Evolutionary conservation across 2,329 filamentous ascomycete genomes (phyloP), one percentile per base, ranked within the genome.

Genomic region (Phialophora expanda): DNA sequence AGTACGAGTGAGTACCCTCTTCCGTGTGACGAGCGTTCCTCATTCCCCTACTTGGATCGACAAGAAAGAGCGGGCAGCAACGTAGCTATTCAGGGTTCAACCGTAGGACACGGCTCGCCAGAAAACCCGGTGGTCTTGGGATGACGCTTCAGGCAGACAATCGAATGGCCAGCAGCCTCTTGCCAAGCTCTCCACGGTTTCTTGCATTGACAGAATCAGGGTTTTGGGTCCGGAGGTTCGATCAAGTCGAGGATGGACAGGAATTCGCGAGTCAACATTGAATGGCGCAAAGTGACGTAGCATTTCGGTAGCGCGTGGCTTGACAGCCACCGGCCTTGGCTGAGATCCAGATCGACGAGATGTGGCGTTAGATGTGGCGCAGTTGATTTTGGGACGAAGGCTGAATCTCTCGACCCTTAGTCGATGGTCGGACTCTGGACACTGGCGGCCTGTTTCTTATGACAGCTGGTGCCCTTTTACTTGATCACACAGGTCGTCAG

Each of bases 61-160:
- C 46, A 24, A 17, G 46, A 22, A 51, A 28, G 48, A 22, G 48
- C 24, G 48, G 48, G 20, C 24, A 28, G 20, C 48, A 44, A 44
- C 38, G 9, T 51, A 26, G 48, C 22, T 20, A 24, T 26, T 7
- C 8, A 22, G 48, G 22, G 4, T 20, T 20, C 38, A n/a, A 51
- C 48, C 20, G 32, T 28, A 51, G 20, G 9, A 28, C 48, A 51
- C 24, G 48, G 24, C 20, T 24, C 20, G 6, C 20, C 14, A 26
- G 20, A 24, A 1, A 3, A 4, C 20, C 48, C 3, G 20, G 24
- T 55, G 22, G 53, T 34, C 24, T 51, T 50, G 58, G 58, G 26
- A 61, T 61, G 58, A 61, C 58, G 58, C 58, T 61, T 44, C 48
- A 34, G 17, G 17, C 2, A 54, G 5, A 6, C 46, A 41, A 53